Conservation (phyloP, 768 basidiomycete species). For the Symmetrospora coprosmae region DNA sequence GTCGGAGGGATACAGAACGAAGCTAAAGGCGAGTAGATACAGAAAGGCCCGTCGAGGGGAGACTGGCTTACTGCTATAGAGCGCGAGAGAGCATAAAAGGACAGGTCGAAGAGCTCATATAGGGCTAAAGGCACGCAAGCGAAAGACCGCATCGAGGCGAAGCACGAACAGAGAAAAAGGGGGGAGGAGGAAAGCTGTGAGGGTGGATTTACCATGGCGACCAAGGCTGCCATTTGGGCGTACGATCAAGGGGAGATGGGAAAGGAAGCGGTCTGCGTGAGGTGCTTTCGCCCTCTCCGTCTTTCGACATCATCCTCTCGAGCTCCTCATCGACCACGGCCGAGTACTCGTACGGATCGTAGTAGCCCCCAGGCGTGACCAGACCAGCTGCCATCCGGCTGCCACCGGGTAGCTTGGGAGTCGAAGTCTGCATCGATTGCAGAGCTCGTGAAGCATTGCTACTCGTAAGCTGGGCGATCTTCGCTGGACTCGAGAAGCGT, state of each 20-base stretch:
- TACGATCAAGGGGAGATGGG: conserved; percentile 12
- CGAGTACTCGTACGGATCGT: conserved; percentile 19
- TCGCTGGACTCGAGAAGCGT: conserved; percentile 3
- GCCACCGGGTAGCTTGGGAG: neutral
- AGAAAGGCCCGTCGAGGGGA: too few relatives aligned
- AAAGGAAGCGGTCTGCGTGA: conserved; percentile 14
- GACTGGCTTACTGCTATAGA: too few relatives aligned
- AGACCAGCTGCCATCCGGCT: neutral
- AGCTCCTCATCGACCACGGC: conserved; percentile 20
- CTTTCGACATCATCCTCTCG: conserved; percentile 1
- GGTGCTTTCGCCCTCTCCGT: neutral
- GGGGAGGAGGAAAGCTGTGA: too few relatives aligned
- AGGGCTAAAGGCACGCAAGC: too few relatives aligned
- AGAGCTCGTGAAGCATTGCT: conserved; percentile 17
- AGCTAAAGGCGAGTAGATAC: too few relatives aligned
- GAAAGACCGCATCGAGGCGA: too few relatives aligned
- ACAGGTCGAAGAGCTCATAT: too few relatives aligned
- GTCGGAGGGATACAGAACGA: too few relatives aligned
- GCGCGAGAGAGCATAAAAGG: too few relatives aligned
- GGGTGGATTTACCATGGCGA: conserved; percentile 20
- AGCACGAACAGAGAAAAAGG: too few relatives aligned
- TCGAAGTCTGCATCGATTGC: conserved; percentile 6
- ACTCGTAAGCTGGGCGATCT: conserved; percentile 11
- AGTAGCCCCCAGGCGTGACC: conserved; percentile 20
- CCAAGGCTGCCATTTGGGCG: conserved; percentile 21